Base-by-base conservation (phyloP, 2,329 filamentous ascomycete species). In the Apiospora saccharicola region DNA sequence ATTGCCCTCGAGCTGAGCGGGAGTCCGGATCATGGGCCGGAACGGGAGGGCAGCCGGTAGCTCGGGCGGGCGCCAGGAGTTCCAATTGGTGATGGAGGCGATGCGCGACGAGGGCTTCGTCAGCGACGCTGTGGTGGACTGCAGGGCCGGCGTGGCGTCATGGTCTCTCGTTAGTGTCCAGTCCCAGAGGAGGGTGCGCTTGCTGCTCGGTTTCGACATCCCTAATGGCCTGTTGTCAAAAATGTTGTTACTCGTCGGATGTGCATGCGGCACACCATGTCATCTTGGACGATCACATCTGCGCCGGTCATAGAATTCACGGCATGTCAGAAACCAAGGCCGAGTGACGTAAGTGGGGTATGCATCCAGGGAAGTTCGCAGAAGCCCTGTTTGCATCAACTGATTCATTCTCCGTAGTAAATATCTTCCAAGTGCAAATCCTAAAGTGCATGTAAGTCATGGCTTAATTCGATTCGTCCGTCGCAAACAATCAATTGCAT, bases 11-110 rank as follows among this genome's bases (percentile, higher is more conserved):
- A 82, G 79, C 72, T 82, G 80, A 26, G 78, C 80, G 34, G 80
- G 76, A 43, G 81, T 79, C 70, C 83, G 84, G 44, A 85, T 80
- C 80, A 83, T 85, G 30, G 85, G 84, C 10, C 89, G 86, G 82
- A 75, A 81, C 1, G 68, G 73, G 14, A 83, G 83, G 69, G 77
- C 83, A 10, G 76, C 73, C 26, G 82, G 73, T 3, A 78, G 75
- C 73, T 77, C 77, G 26, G 74, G 73, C 34, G 77, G 77, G 4
- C 75, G 73, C 77, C 77, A 78, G 19, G 76, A 61, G 64, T 78
- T 77, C 77, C 77, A 78, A 67, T 78, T 78, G 43, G 77, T 73
- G 14, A 77, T 53, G 34, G 67, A 70, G 30, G 71, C 72, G 57
- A 64, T 64, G 57, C 57, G 57, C 34, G 57, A 64, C 19, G 71